phyloP scores from a whole-genome alignment of 2,329 filamentous ascomycete species.

The Pseudogymnoascus sp. region DNA sequence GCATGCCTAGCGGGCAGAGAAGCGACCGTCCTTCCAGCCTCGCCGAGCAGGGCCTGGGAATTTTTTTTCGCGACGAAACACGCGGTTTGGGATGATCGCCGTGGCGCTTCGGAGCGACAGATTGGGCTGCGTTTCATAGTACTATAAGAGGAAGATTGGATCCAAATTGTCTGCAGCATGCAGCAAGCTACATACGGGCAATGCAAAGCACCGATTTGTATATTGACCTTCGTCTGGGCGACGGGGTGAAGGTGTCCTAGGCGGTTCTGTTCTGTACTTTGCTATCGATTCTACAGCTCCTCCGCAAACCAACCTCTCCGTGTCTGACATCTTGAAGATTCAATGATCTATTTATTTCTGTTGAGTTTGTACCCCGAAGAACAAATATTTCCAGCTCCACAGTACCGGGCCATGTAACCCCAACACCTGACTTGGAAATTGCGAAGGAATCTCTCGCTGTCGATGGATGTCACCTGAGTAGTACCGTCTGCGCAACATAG shows the following conservation, averaged over 20 bases:
- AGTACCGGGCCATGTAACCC: background rate
- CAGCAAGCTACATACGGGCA: background rate
- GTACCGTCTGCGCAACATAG: background rate
- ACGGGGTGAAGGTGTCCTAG: background rate
- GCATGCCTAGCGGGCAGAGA: background rate
- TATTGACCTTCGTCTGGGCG: background rate
- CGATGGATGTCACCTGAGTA: background rate
- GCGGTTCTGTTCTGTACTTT: background rate
- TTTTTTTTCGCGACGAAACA: background rate
- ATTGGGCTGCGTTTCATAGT: background rate
- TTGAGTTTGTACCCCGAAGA: background rate
- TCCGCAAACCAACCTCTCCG: background rate
- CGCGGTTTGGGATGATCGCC: background rate
- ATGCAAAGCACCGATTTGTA: background rate
- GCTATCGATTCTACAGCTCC: background rate
- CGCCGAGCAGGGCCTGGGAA: background rate
- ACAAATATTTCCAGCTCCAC: background rate
- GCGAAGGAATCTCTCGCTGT: background rate
- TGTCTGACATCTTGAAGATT: slow-evolving; percentile 1
- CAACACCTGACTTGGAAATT: background rate
- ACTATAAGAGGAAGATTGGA: background rate
- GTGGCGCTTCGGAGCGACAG: background rate
- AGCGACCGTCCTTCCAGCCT: background rate
- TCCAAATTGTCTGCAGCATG: background rate
- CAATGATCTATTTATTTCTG: background rate